A percentile compares a stretch with the other conserved stretches of the same genome.
These are phyloP conservation scores for Mycena vitilis DNA, from an alignment of 768 basidiomycete species.

Conservation along the genomic window DNA sequence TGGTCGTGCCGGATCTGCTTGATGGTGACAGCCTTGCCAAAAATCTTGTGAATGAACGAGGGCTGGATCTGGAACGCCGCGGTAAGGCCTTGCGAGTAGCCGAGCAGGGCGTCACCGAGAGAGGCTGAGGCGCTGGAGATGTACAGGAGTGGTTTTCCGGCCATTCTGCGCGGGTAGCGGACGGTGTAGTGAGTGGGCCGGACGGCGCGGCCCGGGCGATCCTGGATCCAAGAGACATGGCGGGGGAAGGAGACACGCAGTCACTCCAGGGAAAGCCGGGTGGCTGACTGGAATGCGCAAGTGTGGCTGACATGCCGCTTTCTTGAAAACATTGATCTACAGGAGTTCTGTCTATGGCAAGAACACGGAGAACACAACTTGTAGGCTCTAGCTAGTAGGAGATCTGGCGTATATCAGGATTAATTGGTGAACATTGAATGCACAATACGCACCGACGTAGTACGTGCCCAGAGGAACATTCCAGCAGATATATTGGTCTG, in stretches of 20 bases:
- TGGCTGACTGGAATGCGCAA: too few species aligned
- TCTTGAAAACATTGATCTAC: too few species aligned
- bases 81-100: conserved; percentile 65
- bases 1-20: conserved; percentile 55
- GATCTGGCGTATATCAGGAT: too few species aligned
- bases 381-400: too few species aligned
- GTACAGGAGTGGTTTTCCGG: conserved; percentile 60
- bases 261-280: too few species aligned
- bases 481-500: too few species aligned
- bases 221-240: conserved; percentile 8
- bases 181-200: conserved; percentile 40
- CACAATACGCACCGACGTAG: too few species aligned
- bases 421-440: too few species aligned
- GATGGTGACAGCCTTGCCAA: conserved; percentile 56
- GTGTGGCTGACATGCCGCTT: too few species aligned
- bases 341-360: too few species aligned
- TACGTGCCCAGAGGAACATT: too few species aligned
- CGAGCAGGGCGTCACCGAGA: conserved; percentile 57
- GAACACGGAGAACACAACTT: too few species aligned
- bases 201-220: background rate
- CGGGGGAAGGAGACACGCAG: background rate
- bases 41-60: conserved; percentile 62
- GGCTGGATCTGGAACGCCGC: conserved; percentile 65
- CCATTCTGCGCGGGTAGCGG: conserved; percentile 66
- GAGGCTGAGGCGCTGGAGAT: conserved; percentile 65